phyloP scores from a whole-genome alignment of 371 early-diverging fungal species.

The Mortierella sp. region DNA sequence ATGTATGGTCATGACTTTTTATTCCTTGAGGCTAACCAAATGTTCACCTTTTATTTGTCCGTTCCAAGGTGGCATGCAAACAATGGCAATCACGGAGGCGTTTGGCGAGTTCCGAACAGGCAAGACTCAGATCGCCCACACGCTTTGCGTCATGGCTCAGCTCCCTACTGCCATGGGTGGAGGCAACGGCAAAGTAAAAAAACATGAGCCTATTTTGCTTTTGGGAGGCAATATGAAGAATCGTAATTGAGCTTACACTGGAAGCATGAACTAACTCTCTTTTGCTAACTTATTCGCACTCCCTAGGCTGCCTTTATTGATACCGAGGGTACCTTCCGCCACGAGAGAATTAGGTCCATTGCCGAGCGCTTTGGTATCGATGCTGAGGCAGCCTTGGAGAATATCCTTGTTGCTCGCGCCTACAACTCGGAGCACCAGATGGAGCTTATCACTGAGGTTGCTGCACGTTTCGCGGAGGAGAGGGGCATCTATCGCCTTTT shows the following conservation, averaged over 20 bases:
- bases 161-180: conserved; percentile 75
- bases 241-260: background rate
- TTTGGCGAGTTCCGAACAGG: conserved; percentile 90
- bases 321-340: conserved; percentile 85
- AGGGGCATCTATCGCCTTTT: conserved; percentile 75
- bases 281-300: background rate
- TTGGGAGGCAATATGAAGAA: background rate
- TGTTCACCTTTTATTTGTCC: background rate
- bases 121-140: conserved; percentile 86
- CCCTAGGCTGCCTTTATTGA: conserved; percentile 80
- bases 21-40: background rate
- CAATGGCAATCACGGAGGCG: conserved; percentile 90
- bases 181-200: conserved; percentile 74
- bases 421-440: conserved; percentile 90
- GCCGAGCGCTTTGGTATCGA: conserved; percentile 85
- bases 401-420: conserved; percentile 82
- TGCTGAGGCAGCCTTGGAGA: conserved; percentile 73
- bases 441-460: conserved; percentile 79
- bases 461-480: conserved; percentile 83
- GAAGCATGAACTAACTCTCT: background rate
- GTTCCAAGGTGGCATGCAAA: conserved; percentile 84
- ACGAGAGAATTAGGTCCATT: conserved; percentile 82
- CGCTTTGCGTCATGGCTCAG: conserved; percentile 84
- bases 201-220: background rate
- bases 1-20: background rate